Base-by-base conservation (phyloP, 768 basidiomycete genomes). In the Pleurotus salmoneostramineus region DNA sequence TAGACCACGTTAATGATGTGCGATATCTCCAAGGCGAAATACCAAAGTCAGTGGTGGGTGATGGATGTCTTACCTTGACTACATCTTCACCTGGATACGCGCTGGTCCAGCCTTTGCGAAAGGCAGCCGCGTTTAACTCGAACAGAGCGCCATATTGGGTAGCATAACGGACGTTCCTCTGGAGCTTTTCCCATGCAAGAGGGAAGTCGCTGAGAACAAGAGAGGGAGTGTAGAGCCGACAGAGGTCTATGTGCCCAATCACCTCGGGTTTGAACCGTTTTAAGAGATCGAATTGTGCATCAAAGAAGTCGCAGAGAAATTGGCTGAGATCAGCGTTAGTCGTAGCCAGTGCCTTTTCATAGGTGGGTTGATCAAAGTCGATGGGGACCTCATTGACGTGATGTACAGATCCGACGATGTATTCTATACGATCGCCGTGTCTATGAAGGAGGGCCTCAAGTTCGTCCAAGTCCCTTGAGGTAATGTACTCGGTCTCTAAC, bases 231-330 rank as follows among this genome's bases (percentile, higher is more conserved):
- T 91, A 98, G 6, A 99, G 80, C 1, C 94, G 83, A 69, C 93
- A 95, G 0, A 98, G 82, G 72, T 98, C 96, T 62, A 98, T 77
- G 72, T 99, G 97, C 1, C 94, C 97, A 54, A 99, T 79, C 50
- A 98, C 77, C 69, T 95, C 93, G 14, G 97, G 97, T 56, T 79
- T 82, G 69, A 91, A 85, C 27, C 82, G 80, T 48, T 74, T 65
- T 42, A 98, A 61, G 47, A 99, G 72, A 44, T 80, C 75, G 69
- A 81, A 85, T 64, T 99, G 97, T 7, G 86, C 83, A 66, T 98
- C 94, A 61, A 98, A 88, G 74, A 98, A 99, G 8, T 78, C 69
- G 10, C 72, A 77, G 3, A 91, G 74, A 65, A 89, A 83, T 10
- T 65, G 59, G 34, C 70, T 70, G 44, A 67, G 56, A 46, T 71